Evolutionary conservation across 768 basidiomycete species (phyloP).

Genomic region (Botryobasidium botryosum): DNA sequence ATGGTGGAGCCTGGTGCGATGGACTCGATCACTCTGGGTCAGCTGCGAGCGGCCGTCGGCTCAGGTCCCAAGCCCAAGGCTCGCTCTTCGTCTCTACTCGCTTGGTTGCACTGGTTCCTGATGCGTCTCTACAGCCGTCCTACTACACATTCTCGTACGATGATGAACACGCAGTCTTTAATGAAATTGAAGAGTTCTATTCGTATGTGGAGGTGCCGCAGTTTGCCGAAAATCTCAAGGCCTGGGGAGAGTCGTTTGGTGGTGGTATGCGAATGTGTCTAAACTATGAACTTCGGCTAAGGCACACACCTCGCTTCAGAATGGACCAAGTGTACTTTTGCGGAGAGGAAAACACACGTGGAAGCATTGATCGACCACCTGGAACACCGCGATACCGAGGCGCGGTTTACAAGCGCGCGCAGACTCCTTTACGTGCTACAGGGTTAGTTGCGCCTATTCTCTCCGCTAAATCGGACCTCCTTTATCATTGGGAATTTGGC

Average conservation of each 20-base stretch:
- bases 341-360: constrained; percentile 53
- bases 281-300: no score
- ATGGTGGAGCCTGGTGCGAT: not conserved
- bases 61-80: constrained; percentile 13
- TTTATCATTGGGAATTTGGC: not conserved
- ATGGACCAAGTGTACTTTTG: constrained; percentile 55
- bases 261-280: constrained; percentile 46
- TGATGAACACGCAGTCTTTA: constrained; percentile 90
- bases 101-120: not conserved
- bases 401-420: constrained; percentile 74
- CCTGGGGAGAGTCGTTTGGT: constrained; percentile 71
- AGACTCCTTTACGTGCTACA: constrained; percentile 82
- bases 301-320: no score
- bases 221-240: constrained; percentile 69
- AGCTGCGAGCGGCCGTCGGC: constrained; percentile 16
- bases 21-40: constrained; percentile 19
- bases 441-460: constrained; percentile 30
- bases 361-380: constrained; percentile 71
- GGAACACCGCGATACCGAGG: constrained; percentile 70
- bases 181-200: constrained; percentile 96
- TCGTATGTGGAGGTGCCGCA: constrained; percentile 92
- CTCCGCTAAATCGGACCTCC: not conserved
- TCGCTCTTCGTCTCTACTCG: constrained; percentile 1
- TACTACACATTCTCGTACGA: constrained; percentile 88
- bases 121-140: constrained; percentile 39